Percentiles rank a stretch among this genome's conserved stretches.
These are phyloP conservation scores for Trichoderma afroharzianum DNA, from an alignment of 2,329 filamentous ascomycete genomes.

Conservation along the genomic window DNA sequence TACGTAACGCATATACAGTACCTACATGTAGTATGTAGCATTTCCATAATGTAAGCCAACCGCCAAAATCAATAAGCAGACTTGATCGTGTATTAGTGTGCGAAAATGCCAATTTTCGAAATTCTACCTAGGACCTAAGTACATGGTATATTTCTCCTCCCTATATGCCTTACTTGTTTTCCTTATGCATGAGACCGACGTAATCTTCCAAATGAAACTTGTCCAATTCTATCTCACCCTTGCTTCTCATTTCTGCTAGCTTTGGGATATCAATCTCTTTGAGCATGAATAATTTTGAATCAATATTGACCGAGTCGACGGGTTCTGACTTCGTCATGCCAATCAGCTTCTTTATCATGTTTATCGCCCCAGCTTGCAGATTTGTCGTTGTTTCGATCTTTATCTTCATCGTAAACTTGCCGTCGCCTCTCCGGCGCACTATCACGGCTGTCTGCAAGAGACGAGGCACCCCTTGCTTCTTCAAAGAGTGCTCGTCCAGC, in stretches of 20 bases:
- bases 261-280: neutral
- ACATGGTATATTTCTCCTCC: neutral
- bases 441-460: neutral
- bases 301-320: neutral
- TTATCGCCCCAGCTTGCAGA: neutral
- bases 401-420: neutral
- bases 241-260: neutral
- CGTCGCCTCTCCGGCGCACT: neutral
- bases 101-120: no score
- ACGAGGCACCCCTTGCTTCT: neutral
- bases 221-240: neutral
- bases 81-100: no score
- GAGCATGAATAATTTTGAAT: neutral
- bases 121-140: no score
- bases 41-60: no score
- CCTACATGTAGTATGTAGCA: no score
- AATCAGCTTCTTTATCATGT: neutral
- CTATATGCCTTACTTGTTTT: neutral
- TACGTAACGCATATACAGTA: no score
- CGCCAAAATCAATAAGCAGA: no score
- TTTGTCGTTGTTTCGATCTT: neutral
- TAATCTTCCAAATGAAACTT: accelerated
- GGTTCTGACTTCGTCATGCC: accelerated
- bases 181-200: neutral
- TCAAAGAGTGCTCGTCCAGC: neutral